Evolutionary conservation across 192 early-diverging fungal genomes (phyloP).

Genomic region (Phycomyces nitens): DNA sequence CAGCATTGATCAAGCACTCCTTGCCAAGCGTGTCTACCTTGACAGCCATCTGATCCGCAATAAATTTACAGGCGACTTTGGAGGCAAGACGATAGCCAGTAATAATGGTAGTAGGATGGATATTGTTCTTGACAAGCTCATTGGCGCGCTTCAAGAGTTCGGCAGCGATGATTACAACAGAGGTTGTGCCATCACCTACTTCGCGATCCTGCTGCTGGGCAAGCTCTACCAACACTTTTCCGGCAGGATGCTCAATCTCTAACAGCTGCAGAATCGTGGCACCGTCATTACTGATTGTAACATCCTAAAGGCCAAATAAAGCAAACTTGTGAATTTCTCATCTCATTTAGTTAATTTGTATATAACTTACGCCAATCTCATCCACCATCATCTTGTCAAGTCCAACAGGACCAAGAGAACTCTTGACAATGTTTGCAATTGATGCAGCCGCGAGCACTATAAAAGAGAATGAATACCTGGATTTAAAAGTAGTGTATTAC

Average conservation of each 20-base stretch:
- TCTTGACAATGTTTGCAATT: slow-evolving; percentile 98
- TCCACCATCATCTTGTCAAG: slow-evolving; percentile 99
- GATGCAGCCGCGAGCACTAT: slow-evolving; percentile 92
- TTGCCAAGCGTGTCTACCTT: slow-evolving; percentile 93
- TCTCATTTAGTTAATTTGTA: background rate
- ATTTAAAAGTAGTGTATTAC: slow-evolving; percentile 46
- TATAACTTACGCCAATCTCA: slow-evolving; percentile 86
- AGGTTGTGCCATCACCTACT: slow-evolving; percentile 99
- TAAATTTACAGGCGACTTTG: slow-evolving; percentile 97
- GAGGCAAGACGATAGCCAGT: slow-evolving; percentile 94
- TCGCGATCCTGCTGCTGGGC: slow-evolving; percentile 99
- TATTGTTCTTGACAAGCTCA: slow-evolving; percentile 97
- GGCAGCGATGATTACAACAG: slow-evolving; percentile 98
- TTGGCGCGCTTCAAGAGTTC: slow-evolving; percentile 94
- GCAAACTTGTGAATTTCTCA: background rate
- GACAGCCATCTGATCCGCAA: slow-evolving; percentile 92
- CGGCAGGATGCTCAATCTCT: slow-evolving; percentile 98
- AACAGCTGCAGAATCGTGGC: slow-evolving; percentile 96
- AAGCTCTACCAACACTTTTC: slow-evolving; percentile 93
- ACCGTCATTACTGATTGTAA: slow-evolving; percentile 99
- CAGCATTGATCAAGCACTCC: slow-evolving; percentile 92
- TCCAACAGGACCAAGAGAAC: slow-evolving; percentile 97
- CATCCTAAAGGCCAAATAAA: slow-evolving; percentile 61
- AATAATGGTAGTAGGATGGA: slow-evolving; percentile 99
- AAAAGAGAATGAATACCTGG: background rate